phyloP scores from a whole-genome alignment of 139 green algal species.

The Tetradesmus lagerheimii region DNA sequence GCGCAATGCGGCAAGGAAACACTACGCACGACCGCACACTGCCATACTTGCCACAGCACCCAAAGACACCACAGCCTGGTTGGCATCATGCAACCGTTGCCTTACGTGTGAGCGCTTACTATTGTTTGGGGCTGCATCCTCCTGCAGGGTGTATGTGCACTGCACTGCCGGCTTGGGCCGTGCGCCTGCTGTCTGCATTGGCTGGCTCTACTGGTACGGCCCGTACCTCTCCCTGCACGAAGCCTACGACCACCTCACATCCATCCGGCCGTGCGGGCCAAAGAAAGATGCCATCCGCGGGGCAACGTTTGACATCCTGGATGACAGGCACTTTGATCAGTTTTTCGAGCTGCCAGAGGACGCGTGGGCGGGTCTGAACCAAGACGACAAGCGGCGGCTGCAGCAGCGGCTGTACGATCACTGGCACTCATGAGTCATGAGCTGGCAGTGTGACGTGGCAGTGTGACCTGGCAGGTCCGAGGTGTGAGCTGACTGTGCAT shows the following conservation, averaged over 20 bases:
- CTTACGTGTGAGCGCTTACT: no score
- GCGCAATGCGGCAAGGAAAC: no score
- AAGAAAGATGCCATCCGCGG: slow-evolving; percentile 84
- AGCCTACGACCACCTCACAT: slow-evolving; percentile 80
- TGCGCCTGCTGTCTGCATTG: slow-evolving; percentile 81
- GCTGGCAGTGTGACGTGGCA: background rate
- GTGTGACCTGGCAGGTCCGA: background rate
- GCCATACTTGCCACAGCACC: no score
- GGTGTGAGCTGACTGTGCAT: no score
- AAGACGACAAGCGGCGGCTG: slow-evolving; percentile 32
- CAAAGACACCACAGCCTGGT: no score
- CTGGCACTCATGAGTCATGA: background rate
- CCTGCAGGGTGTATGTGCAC: slow-evolving; percentile 78
- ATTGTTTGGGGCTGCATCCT: no score
- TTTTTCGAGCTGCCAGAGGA: slow-evolving; percentile 51
- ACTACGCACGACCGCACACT: no score
- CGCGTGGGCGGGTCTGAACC: slow-evolving; percentile 50
- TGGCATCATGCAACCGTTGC: no score
- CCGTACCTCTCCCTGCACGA: slow-evolving; percentile 69
- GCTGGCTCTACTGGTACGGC: slow-evolving; percentile 73
- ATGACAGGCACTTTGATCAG: slow-evolving; percentile 50
- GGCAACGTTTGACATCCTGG: slow-evolving; percentile 77
- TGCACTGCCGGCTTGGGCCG: slow-evolving; percentile 84
- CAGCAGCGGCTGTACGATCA: slow-evolving; percentile 13
- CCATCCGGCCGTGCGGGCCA: slow-evolving; percentile 85